Evolutionary conservation across 2,329 filamentous ascomycete genomes (phyloP), one percentile per base, ranked within the genome.

Genomic region (Aschersonia sp.): DNA sequence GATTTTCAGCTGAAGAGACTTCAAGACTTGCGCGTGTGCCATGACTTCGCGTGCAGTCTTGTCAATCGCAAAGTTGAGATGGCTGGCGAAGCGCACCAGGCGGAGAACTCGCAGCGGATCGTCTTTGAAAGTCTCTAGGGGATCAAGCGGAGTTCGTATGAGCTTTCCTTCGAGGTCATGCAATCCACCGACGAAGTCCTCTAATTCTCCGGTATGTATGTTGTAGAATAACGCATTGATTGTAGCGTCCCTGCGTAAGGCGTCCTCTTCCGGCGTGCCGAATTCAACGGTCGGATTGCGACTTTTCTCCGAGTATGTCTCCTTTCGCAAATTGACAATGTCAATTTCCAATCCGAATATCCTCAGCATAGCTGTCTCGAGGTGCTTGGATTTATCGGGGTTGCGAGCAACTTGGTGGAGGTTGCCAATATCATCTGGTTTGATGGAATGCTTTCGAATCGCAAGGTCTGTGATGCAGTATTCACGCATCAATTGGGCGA

Each of bases 181-280:
- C 37, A 94, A 68, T 0, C 92, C 90, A 6, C 76, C 75, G 0
- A 87, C 94, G 51, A 94, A 84, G 61, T 98, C 92, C 62, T 97
- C 90, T 37, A 97, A 76, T 49, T 74, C 57, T 35, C 78, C 75
- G 1, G 83, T 87, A 58, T 89, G 81, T 40, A 98, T 69, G 56
- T 97, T 97, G 70, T 92, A 97, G 66, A 97, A 97, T 52, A 98
- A 77, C 30, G 92, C 87, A 61, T 98, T 98, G 51, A 97, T 81
- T 0, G 88, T 95, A 29, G 90, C 89, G 69, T 98, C 90, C 44
- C 90, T 80, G 29, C 90, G 81, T 54, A 88, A 62, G 2, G 90
- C 90, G 64, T 98, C 90, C 63, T 98, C 88, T 60, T 85, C 76
- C 1, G 90, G 83, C 0, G 87, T 95, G 5, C 90, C 92, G 63